Conservation (phyloP, 2,329 filamentous ascomycete species). For the Beauveria rudraprayagi region DNA sequence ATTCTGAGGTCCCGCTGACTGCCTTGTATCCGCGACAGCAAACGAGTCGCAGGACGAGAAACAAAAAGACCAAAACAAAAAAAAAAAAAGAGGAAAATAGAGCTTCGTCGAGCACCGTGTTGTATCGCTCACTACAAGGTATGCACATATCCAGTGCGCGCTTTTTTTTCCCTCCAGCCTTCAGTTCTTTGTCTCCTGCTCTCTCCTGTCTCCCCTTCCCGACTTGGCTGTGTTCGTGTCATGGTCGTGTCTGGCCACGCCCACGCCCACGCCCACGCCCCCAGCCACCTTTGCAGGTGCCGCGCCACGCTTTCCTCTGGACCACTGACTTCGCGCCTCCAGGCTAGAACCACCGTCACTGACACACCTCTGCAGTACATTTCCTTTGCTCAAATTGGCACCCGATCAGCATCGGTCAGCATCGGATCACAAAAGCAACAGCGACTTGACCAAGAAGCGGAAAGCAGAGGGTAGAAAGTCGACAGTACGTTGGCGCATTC, state of each 20-base stretch:
- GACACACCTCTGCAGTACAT: neutral
- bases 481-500: neutral
- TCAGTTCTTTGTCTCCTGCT: neutral
- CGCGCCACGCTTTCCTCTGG: neutral
- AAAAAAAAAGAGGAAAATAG: neutral
- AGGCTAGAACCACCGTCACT: neutral
- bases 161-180: neutral
- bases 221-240: conserved; percentile 4
- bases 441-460: neutral
- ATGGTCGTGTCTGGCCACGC: neutral
- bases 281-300: conserved; percentile 1
- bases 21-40: neutral
- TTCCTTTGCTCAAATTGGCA: neutral
- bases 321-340: neutral
- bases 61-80: neutral
- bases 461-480: neutral
- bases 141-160: neutral
- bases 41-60: neutral
- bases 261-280: neutral
- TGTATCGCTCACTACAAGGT: neutral
- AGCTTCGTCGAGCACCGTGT: neutral
- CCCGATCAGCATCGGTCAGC: neutral
- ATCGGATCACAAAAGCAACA: neutral
- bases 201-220: neutral
- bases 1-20: neutral